Evolutionary conservation across 192 early-diverging fungal species (phyloP).

Genomic region (Coemansia erecta): DNA sequence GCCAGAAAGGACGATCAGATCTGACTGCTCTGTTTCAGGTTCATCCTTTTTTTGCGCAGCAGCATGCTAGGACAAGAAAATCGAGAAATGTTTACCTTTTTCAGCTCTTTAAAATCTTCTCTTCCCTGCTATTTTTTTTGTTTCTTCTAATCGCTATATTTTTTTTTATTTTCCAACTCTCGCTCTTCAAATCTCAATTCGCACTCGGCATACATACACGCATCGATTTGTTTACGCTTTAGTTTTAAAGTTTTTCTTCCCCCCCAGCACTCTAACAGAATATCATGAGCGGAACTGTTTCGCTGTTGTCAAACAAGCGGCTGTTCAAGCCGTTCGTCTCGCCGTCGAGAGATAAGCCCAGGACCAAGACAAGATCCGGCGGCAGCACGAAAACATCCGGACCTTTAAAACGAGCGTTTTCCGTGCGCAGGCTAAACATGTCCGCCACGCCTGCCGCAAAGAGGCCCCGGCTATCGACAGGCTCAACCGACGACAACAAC

Average conservation of each 20-base stretch:
- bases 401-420: slow-evolving; percentile 33
- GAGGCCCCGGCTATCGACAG: slow-evolving; percentile 8
- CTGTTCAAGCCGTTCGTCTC: slow-evolving; percentile 49
- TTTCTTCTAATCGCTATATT: neutral
- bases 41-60: neutral
- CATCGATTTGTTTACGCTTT: neutral
- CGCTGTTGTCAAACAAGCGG: slow-evolving; percentile 33
- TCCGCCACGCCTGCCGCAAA: slow-evolving; percentile 5
- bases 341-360: slow-evolving; percentile 17
- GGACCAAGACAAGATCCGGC: slow-evolving; percentile 3
- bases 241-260: neutral
- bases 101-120: neutral
- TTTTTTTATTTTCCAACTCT: neutral
- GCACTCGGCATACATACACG: neutral
- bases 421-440: slow-evolving; percentile 26
- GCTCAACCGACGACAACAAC: slow-evolving; percentile 11
- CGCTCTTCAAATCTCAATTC: too few species aligned
- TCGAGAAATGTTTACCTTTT: neutral
- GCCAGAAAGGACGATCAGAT: too few species aligned
- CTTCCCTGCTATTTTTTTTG: neutral
- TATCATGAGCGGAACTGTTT: slow-evolving; percentile 22
- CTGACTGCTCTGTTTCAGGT: too few species aligned
- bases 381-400: slow-evolving; percentile 1
- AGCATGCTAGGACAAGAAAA: neutral
- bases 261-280: neutral